Evolutionary conservation across 345 rosid species (phyloP), one percentile per base, ranked within the genome.

Genomic region (Salix brachista): DNA sequence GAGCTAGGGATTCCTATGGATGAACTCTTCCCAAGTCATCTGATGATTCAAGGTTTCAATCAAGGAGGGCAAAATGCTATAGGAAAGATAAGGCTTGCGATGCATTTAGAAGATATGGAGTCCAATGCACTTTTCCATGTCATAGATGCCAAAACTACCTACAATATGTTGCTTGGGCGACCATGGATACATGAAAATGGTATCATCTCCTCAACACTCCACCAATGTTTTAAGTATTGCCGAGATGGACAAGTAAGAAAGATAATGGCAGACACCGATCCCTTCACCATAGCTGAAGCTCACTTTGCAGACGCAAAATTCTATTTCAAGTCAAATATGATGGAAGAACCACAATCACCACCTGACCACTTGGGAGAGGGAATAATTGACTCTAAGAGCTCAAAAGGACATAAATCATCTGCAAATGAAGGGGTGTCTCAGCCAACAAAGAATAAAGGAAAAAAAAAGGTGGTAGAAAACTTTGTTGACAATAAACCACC

Each of bases 141-240:
- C 30, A 67, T 67, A 41, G 13, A 41, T 41, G 44, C 3, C 13
- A 41, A 41, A 41, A 41, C 44, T 10, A 41, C 19, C 3, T 66
- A 66, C 6, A 66, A 66, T 10, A 12, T 41, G 10, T 41, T 68
- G 48, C 17, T 68, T 21, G 52, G 71, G 17, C 6, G 19, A 5
- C 65, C 66, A 1, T 75, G 78, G 78, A 46, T 75, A 6, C 78
- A 75, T 46, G 65, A 67, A 48, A 48, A 75, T 67, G 73, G 54
- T 0, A 68, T 75, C 46, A 41, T 75, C 4, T 48, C 73, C 3
- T 67, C 73, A 8, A 67, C 48, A 12, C 72, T 75, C 3, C 72
- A 75, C 36, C 66, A 66, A n/a, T 75, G 58, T 58, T 37, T 76
- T 10, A 67, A 76, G 21, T 68, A 67, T 3, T n/a, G 36, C 1